Base-by-base conservation (phyloP, 768 basidiomycete species). In the Lanmaoa rubissima region DNA sequence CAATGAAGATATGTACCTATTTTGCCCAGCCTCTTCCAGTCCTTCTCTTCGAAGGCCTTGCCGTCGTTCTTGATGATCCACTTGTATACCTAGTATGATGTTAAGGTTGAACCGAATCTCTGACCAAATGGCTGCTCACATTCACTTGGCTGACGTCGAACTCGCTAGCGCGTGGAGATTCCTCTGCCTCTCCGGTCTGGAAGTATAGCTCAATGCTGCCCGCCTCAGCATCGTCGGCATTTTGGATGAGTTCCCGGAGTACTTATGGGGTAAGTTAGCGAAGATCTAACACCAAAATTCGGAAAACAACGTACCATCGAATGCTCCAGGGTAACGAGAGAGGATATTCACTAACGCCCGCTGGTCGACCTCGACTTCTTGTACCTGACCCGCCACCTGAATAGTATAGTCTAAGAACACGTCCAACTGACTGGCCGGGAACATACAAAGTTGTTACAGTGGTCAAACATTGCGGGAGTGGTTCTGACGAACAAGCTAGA, bases 191-290 rank as follows among this genome's bases (percentile, higher is more conserved):
- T 35, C 54, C 41, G 1, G 73, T 75, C 43, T 69, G 62, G 54
- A 78, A 78, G 38, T 71, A 69, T 5, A 79, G 63, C 56, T 77
- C 67, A 10, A 78, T 69, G 0, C 46, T 57, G 19, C 52, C 67
- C 1, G 76, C 69, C 4, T 68, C 72, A 0, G 75, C 81, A 68
- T 83, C 81, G 58, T 82, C 81, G 16, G 82, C 80, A 65, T 84
- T 84, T 64, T 84, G 82, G 13, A 83, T 65, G 19, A 84, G 69
- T 61, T 84, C 83, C 49, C 83, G 68, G 53, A 79, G 78, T 36
- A 83, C 79, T 72, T 40, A 28, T 12, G 12, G 2, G 11, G 14
- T 13, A 14, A 14, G 21, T 55, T 10, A 63, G 59, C 24, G 10
- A 39, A 19, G 40, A 21, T 9, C 9, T 8, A 19, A 13, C 9